Evolutionary conservation across 306 rosid genomes (phyloP).

Genomic region (Spatholobus suberectus): DNA sequence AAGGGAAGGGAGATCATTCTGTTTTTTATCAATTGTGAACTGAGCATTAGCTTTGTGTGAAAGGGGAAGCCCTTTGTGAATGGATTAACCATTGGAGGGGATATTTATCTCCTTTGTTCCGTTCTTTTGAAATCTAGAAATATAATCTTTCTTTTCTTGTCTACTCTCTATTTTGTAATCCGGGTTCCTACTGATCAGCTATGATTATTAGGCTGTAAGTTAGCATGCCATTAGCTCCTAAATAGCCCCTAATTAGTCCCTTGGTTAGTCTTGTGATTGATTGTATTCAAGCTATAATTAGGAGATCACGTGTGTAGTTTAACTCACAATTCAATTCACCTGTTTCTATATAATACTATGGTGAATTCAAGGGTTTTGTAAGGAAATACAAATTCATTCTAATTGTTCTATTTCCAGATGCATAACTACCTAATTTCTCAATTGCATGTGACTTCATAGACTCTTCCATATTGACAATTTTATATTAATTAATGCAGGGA

Average conservation of each 20-base stretch:
- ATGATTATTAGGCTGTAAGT: conserved; percentile 6
- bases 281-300: conserved; percentile 25
- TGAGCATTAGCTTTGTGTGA: background rate
- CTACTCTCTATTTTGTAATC: background rate
- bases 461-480: background rate
- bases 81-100: background rate
- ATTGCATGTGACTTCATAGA: background rate
- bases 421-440: conserved; percentile 17
- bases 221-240: conserved; percentile 27
- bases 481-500: conserved; percentile 62
- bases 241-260: background rate
- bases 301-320: conserved; percentile 4
- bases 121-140: background rate
- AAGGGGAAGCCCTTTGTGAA: background rate
- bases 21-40: background rate
- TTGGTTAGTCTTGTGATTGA: conserved; percentile 1
- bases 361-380: conserved; percentile 22
- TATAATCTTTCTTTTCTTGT: background rate
- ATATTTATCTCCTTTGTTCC: background rate
- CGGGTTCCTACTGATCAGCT: background rate
- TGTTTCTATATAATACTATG: background rate
- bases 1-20: background rate
- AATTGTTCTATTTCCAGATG: conserved; percentile 18
- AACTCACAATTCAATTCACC: background rate
- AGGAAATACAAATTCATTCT: conserved; percentile 14